Evolutionary conservation across 164 flowering plant species (phyloP), one percentile per base, ranked within the genome.

Genomic region (Tetracentron sinense): DNA sequence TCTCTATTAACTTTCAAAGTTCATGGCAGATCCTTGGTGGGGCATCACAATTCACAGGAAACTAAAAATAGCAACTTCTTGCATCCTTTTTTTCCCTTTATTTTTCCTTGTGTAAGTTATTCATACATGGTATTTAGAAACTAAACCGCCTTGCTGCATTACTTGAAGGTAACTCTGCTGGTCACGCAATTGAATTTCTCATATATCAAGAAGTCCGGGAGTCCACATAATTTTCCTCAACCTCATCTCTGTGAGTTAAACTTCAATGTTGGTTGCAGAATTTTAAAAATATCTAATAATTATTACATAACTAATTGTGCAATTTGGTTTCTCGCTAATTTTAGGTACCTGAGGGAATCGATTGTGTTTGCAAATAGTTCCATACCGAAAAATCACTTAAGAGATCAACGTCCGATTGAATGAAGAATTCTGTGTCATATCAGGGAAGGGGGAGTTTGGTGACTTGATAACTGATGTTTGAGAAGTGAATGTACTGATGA

Each of bases 361-460:
- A 88, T 47, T 86, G 95, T 68, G 96, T 90, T n/a, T 85, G 79
- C 82, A 85, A 85, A 73, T 79, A 90, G 21, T 92, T 88, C 69
- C 97, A 74, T 84, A 17, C 60, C 90, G 67, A 90, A 87, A 62
- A 86, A 95, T 92, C 42, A 92, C 95, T 8, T 92, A 95, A 0
- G 96, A 92, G 80, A 92, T 92, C 48, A 96, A 92, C 67, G 81
- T 62, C 55, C 71, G 86, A 22, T 50, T 90, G 62, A 90, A 92
- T 60, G 98, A 86, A 47, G 96, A 86, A 62, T 92, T 67, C 61
- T 88, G 96, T 38, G 98, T 92, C 7, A 82, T 92, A 62, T 96
- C 98, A 17, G 98, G 98, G 14, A 31, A 90, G 92, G 98, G 98
- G 35, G 98, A 92, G 77, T 92, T 92, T 66, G 98, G 98, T 0